phyloP scores from a whole-genome alignment of 1,284 basidiomycete genomes.

The Trichosporon asahii region DNA sequence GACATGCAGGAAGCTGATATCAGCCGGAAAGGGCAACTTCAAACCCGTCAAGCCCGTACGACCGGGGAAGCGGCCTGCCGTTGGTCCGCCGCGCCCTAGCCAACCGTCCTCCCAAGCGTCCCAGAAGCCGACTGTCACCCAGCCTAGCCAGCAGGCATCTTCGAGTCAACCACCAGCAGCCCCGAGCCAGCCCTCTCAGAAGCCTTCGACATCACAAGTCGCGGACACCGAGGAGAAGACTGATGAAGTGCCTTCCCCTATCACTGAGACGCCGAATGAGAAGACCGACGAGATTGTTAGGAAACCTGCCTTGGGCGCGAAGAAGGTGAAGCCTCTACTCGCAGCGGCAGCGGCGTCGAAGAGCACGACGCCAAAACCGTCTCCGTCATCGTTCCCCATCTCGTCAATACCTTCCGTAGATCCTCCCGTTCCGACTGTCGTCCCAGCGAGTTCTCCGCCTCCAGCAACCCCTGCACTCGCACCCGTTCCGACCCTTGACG shows the following conservation, averaged over 20 bases:
- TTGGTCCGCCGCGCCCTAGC: background rate
- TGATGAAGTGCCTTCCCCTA: background rate
- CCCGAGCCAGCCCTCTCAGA: background rate
- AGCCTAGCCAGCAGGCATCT: background rate
- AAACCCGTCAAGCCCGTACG: conserved; percentile 28
- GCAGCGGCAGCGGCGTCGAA: background rate
- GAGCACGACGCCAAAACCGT: background rate
- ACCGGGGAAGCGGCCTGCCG: conserved; percentile 19
- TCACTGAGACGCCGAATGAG: background rate
- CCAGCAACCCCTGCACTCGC: background rate
- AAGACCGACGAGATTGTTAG: background rate
- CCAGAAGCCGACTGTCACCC: background rate
- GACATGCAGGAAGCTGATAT: background rate
- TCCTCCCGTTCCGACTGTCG: background rate
- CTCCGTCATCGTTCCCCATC: background rate
- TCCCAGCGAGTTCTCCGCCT: background rate
- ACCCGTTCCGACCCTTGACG: background rate
- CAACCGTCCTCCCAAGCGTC: background rate
- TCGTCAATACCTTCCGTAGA: background rate
- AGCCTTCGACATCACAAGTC: background rate
- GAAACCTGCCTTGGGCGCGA: conserved; percentile 6
- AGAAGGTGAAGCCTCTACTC: background rate
- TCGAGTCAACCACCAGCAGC: background rate
- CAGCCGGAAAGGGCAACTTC: conserved; percentile 38
- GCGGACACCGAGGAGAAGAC: background rate